Percentiles rank a stretch among this genome's conserved stretches.
Evolutionary conservation across 2,329 filamentous ascomycete genomes (phyloP).

Genomic region (Fusarium sp.): DNA sequence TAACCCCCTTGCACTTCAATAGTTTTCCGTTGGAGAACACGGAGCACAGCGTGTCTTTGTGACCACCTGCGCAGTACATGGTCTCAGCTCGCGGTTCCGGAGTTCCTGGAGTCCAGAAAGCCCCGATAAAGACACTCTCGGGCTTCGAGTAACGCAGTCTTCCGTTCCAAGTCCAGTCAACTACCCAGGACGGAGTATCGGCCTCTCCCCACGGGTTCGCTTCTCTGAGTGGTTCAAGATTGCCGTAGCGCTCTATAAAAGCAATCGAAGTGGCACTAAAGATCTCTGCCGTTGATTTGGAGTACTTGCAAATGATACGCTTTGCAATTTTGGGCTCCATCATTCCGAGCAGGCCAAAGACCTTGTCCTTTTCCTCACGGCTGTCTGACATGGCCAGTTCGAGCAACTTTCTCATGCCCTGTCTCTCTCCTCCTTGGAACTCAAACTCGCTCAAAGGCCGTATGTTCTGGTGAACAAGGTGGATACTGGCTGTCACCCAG

Average conservation of each 20-base stretch:
- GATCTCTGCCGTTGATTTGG: conserved; percentile 9
- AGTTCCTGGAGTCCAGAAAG: conserved; percentile 14
- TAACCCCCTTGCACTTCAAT: conserved; percentile 7
- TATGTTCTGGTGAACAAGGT: conserved; percentile 17
- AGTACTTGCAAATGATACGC: conserved; percentile 13
- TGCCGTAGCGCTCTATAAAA: conserved; percentile 16
- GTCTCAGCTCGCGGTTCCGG: conserved; percentile 11
- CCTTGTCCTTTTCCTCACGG: conserved; percentile 20
- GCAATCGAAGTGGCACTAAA: conserved; percentile 9
- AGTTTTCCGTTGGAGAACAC: not conserved
- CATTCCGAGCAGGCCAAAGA: conserved; percentile 21
- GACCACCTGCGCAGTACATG: conserved; percentile 9
- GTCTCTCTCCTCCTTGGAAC: conserved; percentile 3
- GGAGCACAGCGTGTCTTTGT: not conserved
- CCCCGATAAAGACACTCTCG: conserved; percentile 10
- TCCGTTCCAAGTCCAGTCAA: conserved; percentile 21
- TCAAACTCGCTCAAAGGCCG: conserved; percentile 13
- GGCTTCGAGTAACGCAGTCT: conserved; percentile 18
- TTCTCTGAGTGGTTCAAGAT: conserved; percentile 21
- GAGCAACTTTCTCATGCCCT: conserved; percentile 8
- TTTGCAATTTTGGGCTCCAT: conserved; percentile 16
- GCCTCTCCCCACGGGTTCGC: conserved; percentile 18
- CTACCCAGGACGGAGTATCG: conserved; percentile 12
- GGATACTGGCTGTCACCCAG: conserved; percentile 16
- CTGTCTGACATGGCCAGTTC: conserved; percentile 18